Evolutionary conservation across 2,329 filamentous ascomycete genomes (phyloP).

Genomic region (Ascochyta clinopodiicola): DNA sequence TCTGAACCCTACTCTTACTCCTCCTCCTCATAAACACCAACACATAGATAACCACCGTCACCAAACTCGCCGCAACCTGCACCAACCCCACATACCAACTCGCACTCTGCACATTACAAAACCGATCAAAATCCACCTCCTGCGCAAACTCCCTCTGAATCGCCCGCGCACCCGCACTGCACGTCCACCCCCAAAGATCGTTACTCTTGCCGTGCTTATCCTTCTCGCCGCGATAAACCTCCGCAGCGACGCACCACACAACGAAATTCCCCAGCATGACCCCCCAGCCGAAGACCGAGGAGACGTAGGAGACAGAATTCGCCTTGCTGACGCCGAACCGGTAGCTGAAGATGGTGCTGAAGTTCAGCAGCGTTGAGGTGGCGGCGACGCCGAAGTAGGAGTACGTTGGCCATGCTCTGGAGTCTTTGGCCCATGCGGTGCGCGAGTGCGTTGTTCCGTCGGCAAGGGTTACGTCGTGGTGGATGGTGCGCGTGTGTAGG

Average conservation of each 20-base stretch:
- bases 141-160: conserved; percentile 48
- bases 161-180: conserved; percentile 39
- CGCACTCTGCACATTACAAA: conserved; percentile 46
- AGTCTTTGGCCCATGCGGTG: conserved; percentile 49
- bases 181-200: conserved; percentile 55
- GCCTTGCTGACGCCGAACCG: conserved; percentile 37
- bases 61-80: conserved; percentile 39
- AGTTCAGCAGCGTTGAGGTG: conserved; percentile 43
- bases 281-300: conserved; percentile 38
- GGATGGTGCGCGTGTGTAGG: conserved; percentile 41
- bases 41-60: conserved; percentile 41
- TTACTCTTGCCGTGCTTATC: conserved; percentile 42
- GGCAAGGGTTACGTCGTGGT: conserved; percentile 24
- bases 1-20: conserved; percentile 40
- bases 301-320: conserved; percentile 40
- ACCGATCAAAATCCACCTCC: conserved; percentile 46
- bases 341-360: conserved; percentile 46
- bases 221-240: conserved; percentile 47
- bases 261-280: conserved; percentile 44
- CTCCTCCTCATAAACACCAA: conserved; percentile 34
- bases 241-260: conserved; percentile 45
- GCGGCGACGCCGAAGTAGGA: conserved; percentile 48
- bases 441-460: conserved; percentile 34
- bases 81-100: conserved; percentile 47
- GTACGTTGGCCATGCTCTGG: conserved; percentile 50